Conservation (phyloP, 805 yeast genomes). For the Candida wancherniae region DNA sequence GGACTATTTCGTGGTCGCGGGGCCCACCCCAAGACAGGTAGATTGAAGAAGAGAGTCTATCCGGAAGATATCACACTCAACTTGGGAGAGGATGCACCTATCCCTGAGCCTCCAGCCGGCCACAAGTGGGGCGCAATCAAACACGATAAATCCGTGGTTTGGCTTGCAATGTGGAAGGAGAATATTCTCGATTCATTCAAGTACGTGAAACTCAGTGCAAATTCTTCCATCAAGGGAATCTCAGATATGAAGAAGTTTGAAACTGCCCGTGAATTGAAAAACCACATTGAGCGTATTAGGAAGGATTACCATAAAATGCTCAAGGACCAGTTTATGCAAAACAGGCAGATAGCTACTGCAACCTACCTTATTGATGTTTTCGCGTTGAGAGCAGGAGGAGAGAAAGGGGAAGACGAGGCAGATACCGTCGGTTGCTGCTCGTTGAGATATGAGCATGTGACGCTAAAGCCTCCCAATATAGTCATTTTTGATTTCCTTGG, state of each 20-base stretch:
- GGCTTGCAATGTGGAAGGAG: conserved; percentile 98
- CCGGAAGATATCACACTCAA: conserved; percentile 91
- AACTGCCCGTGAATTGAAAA: conserved; percentile 80
- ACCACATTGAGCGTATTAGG: conserved; percentile 68
- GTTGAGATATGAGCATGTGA: conserved; percentile 81
- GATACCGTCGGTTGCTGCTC: conserved; percentile 99
- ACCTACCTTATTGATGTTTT: conserved; percentile 87
- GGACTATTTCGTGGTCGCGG: conserved; percentile 96
- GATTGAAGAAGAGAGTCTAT: conserved; percentile 73
- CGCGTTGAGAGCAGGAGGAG: conserved; percentile 97
- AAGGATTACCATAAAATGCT: conserved; percentile 66
- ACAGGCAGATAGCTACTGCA: conserved; percentile 90
- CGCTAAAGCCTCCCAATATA: conserved; percentile 76
- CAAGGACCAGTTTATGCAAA: conserved; percentile 72
- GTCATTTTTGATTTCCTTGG: conserved; percentile 92
- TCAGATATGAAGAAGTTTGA: conserved; percentile 90
- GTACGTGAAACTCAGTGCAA: conserved; percentile 88
- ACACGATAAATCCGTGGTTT: conserved; percentile 85
- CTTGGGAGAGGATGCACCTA: conserved; percentile 61
- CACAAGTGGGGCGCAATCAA: conserved; percentile 86
- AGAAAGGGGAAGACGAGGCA: conserved; percentile 94
- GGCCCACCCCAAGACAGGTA: conserved; percentile 94
- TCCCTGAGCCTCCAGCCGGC: conserved; percentile 84
- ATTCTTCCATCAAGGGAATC: conserved; percentile 84
- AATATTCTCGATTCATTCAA: conserved; percentile 79